Base-by-base conservation (phyloP, 1,139 yeast genomes). In the Pichia sp. region DNA sequence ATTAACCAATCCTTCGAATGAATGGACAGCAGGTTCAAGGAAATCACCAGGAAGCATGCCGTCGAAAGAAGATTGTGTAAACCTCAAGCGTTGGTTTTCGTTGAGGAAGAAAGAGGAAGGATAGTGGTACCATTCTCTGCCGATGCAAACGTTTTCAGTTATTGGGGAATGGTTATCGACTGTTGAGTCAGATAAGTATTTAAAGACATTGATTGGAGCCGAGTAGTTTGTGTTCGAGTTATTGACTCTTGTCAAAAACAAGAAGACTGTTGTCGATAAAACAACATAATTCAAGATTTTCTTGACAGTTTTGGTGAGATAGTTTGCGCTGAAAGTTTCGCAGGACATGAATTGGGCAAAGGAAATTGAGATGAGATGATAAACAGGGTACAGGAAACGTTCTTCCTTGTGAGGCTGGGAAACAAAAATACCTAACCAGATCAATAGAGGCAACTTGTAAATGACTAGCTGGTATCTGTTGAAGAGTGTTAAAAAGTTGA, bases 51-150 rank as follows among this genome's bases (percentile, higher is more conserved):
- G 99, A 48, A 92, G 73, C 56, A 92, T 73, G 0, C 98, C 98
- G 66, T 84, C 81, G 69, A 92, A 92, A 1, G 95, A 95, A 56
- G 91, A 84, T 56, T 76, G 74, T 8, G 88, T 82, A 68, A 89
- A 92, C 61, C 75, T 74, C 31, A 90, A 71, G 58, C 97, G 74
- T 57, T 75, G 74, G 57, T 79, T 72, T 40, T 78, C 75, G 24
- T 74, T 72, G 29, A 92, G 72, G 66, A 91, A 88, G 67, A 91
- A 87, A 0, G 97, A 91, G 1, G 87, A 84, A 12, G 98, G 97
- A 71, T 75, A 92, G 65, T 93, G 88, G 65, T 90, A 90, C 97
- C 98, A 92, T 71, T 93, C 98, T 58, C 96, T 80, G 2, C 97
- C 97, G 27, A 88, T 77, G 68, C 98, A 93, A 0, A 92, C 85